Conservation (phyloP, 1,284 basidiomycete species). For the Laetiporus sulphureus region DNA sequence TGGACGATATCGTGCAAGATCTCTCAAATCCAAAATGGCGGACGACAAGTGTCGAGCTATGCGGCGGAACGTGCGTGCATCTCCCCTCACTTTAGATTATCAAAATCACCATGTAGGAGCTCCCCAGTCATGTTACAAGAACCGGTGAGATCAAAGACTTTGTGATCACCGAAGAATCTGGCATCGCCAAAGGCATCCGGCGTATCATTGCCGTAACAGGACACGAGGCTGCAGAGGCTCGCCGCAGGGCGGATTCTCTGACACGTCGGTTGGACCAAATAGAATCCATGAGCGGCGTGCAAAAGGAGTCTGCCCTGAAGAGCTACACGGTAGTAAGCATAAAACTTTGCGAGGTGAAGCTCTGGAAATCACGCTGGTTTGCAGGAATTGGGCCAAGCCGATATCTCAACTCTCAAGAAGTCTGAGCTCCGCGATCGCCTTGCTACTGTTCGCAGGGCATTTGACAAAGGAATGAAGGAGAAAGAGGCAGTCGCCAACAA, state of each 20-base stretch:
- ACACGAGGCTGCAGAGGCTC: slow-evolving; percentile 83
- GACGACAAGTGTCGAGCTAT: slow-evolving; percentile 90
- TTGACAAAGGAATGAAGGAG: slow-evolving; percentile 85
- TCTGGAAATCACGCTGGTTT: neutral
- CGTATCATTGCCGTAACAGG: slow-evolving; percentile 94
- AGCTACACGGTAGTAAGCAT: slow-evolving; percentile 63
- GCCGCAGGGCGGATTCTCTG: slow-evolving; percentile 63
- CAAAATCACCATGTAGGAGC: too few relatives aligned
- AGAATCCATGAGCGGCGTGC: slow-evolving; percentile 62
- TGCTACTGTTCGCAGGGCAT: slow-evolving; percentile 67
- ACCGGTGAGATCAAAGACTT: slow-evolving; percentile 97
- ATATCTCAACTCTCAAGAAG: slow-evolving; percentile 86
- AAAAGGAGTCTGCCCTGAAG: slow-evolving; percentile 85
- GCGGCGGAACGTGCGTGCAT: slow-evolving; percentile 86
- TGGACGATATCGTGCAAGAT: slow-evolving; percentile 83
- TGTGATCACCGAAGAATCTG: slow-evolving; percentile 91
- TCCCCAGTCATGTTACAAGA: slow-evolving; percentile 77
- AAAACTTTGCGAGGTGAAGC: slow-evolving; percentile 11
- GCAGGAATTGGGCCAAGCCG: slow-evolving; percentile 84
- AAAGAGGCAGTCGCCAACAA: slow-evolving; percentile 76
- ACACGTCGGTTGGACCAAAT: slow-evolving; percentile 61
- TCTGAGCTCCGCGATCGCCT: slow-evolving; percentile 76
- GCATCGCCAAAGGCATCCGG: slow-evolving; percentile 97
- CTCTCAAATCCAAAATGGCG: slow-evolving; percentile 90
- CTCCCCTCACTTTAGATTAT: too few relatives aligned